Evolutionary conservation across 2,329 filamentous ascomycete genomes (phyloP), one percentile per base, ranked within the genome.

Genomic region (Exophiala mesophila): DNA sequence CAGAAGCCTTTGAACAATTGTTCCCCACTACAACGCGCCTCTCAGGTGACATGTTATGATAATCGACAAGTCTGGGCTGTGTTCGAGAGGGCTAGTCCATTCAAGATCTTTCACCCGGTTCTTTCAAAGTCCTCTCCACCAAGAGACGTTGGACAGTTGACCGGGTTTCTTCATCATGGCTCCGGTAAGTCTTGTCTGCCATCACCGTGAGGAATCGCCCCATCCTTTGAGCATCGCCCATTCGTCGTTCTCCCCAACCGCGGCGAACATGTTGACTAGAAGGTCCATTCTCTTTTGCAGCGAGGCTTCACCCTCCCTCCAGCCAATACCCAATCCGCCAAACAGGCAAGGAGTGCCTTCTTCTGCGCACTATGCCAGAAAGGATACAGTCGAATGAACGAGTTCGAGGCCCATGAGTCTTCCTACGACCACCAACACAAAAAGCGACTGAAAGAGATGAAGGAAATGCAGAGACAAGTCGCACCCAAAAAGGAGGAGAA

Each of bases 351-450:
- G 36, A 84, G 82, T 58, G 80, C 85, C 23, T 92, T 94, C 68
- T 88, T 85, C 68, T 94, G 80, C 70, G 78, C 82, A 29, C 78
- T 97, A 41, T 97, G 92, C 71, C 81, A 84, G 52, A 97, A 97
- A 68, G 90, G 89, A 57, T 98, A 97, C 67, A 81, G 83, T 2
- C 88, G 92, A 42, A 90, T 94, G 75, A 90, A 94, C 61, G 90
- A 97, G 63, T 96, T 94, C 63, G 90, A 97, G 65, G 84, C 89
- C 5, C 92, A 98, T 63, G 85, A 96, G 43, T 82, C 82, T 51
- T 92, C 85, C 57, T 97, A 97, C 65, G 92, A 97, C 61, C 92
- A 98, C 67, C 85, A 86, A 56, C 92, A 98, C 66, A 89, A 88
- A 63, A 88, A 94, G 69, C 67, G 72, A 44, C 55, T 67, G 5